Percentiles rank a stretch among this genome's conserved stretches.
Evolutionary conservation across 768 basidiomycete genomes (phyloP).

Genomic region (Coprinopsis cinerea): DNA sequence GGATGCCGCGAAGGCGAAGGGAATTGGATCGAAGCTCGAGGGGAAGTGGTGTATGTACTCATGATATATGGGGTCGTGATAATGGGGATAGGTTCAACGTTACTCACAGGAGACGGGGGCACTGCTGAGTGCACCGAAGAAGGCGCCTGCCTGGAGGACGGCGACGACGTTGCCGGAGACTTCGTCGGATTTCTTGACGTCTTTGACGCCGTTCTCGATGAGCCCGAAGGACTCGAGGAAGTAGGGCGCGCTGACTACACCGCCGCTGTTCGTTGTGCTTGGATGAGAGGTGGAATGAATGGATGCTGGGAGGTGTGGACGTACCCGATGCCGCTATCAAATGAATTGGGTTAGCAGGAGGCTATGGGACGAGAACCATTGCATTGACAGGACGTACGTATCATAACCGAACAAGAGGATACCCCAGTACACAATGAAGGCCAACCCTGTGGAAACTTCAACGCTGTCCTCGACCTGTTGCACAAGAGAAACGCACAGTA

Average conservation of each 20-base stretch:
- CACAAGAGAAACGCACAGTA: constrained; percentile 43
- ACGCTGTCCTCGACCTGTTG: not conserved
- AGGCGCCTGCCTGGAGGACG: constrained; percentile 81
- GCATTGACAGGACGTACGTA: constrained; percentile 39
- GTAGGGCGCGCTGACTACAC: constrained; percentile 58
- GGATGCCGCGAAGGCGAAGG: not conserved
- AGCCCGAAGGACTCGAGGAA: constrained; percentile 64
- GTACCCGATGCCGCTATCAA: constrained; percentile 22
- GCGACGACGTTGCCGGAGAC: constrained; percentile 84
- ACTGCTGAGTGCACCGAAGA: constrained; percentile 78
- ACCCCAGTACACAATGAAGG: constrained; percentile 72
- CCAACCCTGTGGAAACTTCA: constrained; percentile 29
- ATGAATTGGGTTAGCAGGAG: constrained; percentile 1
- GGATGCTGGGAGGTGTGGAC: not conserved
- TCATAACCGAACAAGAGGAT: constrained; percentile 83
- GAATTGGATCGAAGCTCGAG: not conserved
- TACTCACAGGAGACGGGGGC: constrained; percentile 61
- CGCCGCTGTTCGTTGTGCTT: constrained; percentile 41
- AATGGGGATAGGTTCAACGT: not conserved
- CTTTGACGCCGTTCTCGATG: constrained; percentile 35
- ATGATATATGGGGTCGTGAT: not conserved
- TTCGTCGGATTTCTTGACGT: constrained; percentile 34
- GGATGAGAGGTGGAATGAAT: not conserved
- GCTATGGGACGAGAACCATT: not conserved
- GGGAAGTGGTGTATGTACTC: no score